phyloP scores from a whole-genome alignment of 2,329 filamentous ascomycete genomes.

The Colletotrichum incanum region DNA sequence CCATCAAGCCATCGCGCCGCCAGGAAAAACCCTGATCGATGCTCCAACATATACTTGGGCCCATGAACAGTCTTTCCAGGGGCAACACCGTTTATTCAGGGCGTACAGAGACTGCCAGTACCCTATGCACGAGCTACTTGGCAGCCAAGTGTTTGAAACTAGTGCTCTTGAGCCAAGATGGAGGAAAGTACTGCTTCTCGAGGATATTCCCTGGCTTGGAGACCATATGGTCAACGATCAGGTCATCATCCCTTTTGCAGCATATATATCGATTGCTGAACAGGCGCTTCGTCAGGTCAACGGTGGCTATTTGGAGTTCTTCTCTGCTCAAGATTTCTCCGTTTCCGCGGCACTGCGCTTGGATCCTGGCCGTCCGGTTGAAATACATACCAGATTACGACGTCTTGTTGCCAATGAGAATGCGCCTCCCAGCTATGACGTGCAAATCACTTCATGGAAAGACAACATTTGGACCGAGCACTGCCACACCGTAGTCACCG shows the following conservation, averaged over 20 bases:
- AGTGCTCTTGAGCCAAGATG: slow-evolving; percentile 6
- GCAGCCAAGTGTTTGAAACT: slow-evolving; percentile 9
- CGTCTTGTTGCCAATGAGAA: slow-evolving; percentile 44
- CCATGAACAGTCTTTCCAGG: background rate
- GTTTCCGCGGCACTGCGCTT: slow-evolving; percentile 52
- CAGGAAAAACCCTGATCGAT: slow-evolving; percentile 21
- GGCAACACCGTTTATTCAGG: slow-evolving; percentile 5
- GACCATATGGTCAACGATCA: slow-evolving; percentile 15
- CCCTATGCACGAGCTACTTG: slow-evolving; percentile 17
- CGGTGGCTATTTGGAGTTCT: slow-evolving; percentile 45
- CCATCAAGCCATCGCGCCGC: background rate
- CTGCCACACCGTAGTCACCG: slow-evolving; percentile 46
- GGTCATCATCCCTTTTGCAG: slow-evolving; percentile 14
- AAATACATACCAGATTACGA: slow-evolving; percentile 52
- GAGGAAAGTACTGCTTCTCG: slow-evolving; percentile 13
- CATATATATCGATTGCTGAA: slow-evolving; percentile 12
- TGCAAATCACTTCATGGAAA: slow-evolving; percentile 50
- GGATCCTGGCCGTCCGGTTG: slow-evolving; percentile 46
- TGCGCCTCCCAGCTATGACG: slow-evolving; percentile 50
- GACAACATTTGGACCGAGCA: slow-evolving; percentile 49
- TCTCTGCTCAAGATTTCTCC: slow-evolving; percentile 46
- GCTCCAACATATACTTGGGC: slow-evolving; percentile 15
- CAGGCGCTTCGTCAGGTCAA: slow-evolving; percentile 14
- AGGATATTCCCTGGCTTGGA: slow-evolving; percentile 14
- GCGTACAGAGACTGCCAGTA: background rate